A percentile compares a stretch with the other conserved stretches of the same genome.
These are phyloP conservation scores for Ceratocystiopsis sp. DNA, from an alignment of 2,329 filamentous ascomycete genomes.

Conservation along the genomic window DNA sequence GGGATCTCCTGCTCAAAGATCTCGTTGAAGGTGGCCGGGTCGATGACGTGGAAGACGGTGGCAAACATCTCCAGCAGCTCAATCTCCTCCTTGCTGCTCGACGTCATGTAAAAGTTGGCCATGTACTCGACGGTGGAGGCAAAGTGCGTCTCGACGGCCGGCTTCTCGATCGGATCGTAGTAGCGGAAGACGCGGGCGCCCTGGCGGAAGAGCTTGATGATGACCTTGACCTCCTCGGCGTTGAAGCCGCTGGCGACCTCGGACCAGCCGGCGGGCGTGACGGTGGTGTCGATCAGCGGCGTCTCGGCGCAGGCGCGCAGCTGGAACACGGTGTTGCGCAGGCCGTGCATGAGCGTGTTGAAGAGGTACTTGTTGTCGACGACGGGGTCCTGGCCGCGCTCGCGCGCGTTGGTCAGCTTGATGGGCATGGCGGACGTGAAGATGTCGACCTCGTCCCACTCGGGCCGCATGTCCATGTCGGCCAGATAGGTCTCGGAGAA, in stretches of 20 bases:
- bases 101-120: constrained; percentile 87
- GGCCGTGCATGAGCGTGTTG: constrained; percentile 83
- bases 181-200: constrained; percentile 94
- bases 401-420: constrained; percentile 80
- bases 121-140: constrained; percentile 79
- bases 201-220: constrained; percentile 94
- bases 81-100: constrained; percentile 90
- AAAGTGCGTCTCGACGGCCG: constrained; percentile 52
- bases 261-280: constrained; percentile 77
- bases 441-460: constrained; percentile 97
- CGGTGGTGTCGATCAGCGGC: constrained; percentile 53
- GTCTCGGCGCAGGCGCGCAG: constrained; percentile 74
- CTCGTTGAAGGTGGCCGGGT: constrained; percentile 95
- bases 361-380: constrained; percentile 97
- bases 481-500: constrained; percentile 65
- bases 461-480: constrained; percentile 63
- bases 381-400: constrained; percentile 77
- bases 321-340: constrained; percentile 95
- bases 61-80: constrained; percentile 94
- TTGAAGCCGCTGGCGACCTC: constrained; percentile 95
- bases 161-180: constrained; percentile 60
- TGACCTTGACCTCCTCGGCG: constrained; percentile 88
- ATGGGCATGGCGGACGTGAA: constrained; percentile 82
- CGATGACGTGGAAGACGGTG: constrained; percentile 95
- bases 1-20: constrained; percentile 97